Percentiles rank a stretch among this genome's conserved stretches.
Conservation (phyloP, 345 rosid species). For the Angophora floribunda region DNA sequence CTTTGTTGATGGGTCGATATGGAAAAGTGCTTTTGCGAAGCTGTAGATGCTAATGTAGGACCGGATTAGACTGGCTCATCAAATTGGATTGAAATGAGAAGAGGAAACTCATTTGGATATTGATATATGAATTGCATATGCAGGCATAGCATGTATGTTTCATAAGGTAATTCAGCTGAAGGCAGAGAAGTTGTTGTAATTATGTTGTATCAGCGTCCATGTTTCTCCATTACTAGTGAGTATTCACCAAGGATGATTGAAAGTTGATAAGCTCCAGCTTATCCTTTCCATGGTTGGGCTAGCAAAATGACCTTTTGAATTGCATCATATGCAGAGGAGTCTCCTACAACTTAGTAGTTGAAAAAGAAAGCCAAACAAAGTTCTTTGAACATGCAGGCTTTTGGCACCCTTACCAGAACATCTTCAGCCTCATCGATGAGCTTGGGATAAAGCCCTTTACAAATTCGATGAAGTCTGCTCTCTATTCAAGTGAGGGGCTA, state of each 20-base stretch:
- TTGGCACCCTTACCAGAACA: conserved; percentile 46
- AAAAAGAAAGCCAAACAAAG: neutral
- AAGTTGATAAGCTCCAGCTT: neutral
- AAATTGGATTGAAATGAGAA: neutral
- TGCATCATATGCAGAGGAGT: neutral
- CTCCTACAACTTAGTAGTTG: neutral
- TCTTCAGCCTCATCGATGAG: conserved; percentile 41
- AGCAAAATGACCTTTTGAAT: neutral
- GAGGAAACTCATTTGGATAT: neutral
- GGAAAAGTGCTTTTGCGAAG: neutral
- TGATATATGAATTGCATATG: neutral
- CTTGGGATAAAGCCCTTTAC: conserved; percentile 42
- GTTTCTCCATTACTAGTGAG: neutral
- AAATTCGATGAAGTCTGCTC: conserved; percentile 32
- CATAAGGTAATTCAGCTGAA: neutral
- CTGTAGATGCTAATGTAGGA: neutral
- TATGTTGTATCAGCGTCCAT: neutral
- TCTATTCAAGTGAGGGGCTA: conserved; percentile 29
- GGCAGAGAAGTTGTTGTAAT: neutral
- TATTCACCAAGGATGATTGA: neutral
- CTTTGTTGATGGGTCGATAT: neutral
- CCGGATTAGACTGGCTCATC: neutral
- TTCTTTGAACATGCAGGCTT: conserved; percentile 24
- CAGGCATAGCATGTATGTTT: neutral
- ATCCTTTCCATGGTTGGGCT: neutral